Evolutionary conservation across 2,329 filamentous ascomycete genomes (phyloP).

Genomic region (Cadophora sp.): DNA sequence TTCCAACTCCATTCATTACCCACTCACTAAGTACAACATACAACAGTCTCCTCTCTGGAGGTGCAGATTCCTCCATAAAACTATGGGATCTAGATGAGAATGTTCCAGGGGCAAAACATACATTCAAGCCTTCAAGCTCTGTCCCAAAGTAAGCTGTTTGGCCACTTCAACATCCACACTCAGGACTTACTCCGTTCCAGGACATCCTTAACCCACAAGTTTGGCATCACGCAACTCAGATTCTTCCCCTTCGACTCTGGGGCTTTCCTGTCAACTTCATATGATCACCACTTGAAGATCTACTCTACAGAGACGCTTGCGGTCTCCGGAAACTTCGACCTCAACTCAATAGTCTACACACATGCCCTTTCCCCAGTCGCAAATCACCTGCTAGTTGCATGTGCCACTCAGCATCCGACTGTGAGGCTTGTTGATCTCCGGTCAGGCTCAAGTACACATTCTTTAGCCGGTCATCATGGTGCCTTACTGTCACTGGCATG

Average conservation of each 20-base stretch:
- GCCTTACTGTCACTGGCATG: conserved; percentile 75
- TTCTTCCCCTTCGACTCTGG: conserved; percentile 82
- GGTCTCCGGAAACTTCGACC: conserved; percentile 70
- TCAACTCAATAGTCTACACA: conserved; percentile 74
- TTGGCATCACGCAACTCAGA: conserved; percentile 76
- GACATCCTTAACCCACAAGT: conserved; percentile 58
- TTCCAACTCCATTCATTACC: conserved; percentile 1
- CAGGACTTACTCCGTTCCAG: conserved; percentile 22
- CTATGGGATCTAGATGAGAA: conserved; percentile 84
- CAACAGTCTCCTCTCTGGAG: conserved; percentile 78
- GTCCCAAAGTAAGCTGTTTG: conserved; percentile 50
- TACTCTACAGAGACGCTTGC: conserved; percentile 71
- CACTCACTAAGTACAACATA: conserved; percentile 25
- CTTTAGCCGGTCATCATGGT: conserved; percentile 71
- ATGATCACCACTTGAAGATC: conserved; percentile 78
- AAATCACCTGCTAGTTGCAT: conserved; percentile 80
- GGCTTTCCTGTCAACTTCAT: conserved; percentile 79
- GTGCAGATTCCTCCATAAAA: conserved; percentile 82
- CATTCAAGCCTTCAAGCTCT: conserved; percentile 60
- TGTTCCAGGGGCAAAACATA: conserved; percentile 50
- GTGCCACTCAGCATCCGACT: conserved; percentile 84
- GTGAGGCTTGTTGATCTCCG: conserved; percentile 87
- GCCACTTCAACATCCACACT: neutral
- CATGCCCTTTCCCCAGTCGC: conserved; percentile 80
- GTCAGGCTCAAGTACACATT: conserved; percentile 78